These are phyloP conservation scores for Ustulina deusta DNA, from an alignment of 2,329 filamentous ascomycete genomes.

Conservation along the genomic window DNA sequence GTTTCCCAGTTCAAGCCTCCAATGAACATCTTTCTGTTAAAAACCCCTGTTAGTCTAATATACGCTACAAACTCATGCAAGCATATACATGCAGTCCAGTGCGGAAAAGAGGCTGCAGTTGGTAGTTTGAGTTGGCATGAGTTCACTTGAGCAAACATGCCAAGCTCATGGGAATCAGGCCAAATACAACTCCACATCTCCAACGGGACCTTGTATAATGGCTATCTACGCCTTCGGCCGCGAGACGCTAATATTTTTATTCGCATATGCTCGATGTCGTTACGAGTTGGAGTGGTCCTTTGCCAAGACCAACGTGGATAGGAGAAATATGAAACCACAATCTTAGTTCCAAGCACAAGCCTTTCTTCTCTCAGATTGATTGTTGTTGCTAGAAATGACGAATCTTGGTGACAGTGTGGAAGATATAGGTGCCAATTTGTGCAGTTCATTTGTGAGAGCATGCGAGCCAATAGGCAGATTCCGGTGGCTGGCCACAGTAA, in stretches of 20 bases:
- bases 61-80: constrained; percentile 31
- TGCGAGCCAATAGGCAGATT: constrained; percentile 43
- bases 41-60: constrained; percentile 45
- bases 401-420: constrained; percentile 29
- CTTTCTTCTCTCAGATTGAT: constrained; percentile 36
- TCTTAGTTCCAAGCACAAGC: constrained; percentile 40
- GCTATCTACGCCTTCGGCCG: constrained; percentile 42
- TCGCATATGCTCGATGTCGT: constrained; percentile 30
- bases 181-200: constrained; percentile 36
- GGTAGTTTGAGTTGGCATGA: constrained; percentile 28
- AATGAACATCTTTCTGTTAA: constrained; percentile 97
- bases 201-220: constrained; percentile 37
- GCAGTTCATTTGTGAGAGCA: constrained; percentile 44
- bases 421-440: constrained; percentile 31
- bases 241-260: constrained; percentile 33
- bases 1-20: constrained; percentile 99
- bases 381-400: constrained; percentile 38
- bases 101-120: constrained; percentile 33
- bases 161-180: constrained; percentile 25
- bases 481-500: constrained; percentile 49
- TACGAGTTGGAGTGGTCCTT: constrained; percentile 32
- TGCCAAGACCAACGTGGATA: constrained; percentile 39
- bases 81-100: constrained; percentile 26
- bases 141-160: constrained; percentile 43
- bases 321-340: constrained; percentile 37